phyloP scores from a whole-genome alignment of 2,329 filamentous ascomycete species.

The Knufia petricola region DNA sequence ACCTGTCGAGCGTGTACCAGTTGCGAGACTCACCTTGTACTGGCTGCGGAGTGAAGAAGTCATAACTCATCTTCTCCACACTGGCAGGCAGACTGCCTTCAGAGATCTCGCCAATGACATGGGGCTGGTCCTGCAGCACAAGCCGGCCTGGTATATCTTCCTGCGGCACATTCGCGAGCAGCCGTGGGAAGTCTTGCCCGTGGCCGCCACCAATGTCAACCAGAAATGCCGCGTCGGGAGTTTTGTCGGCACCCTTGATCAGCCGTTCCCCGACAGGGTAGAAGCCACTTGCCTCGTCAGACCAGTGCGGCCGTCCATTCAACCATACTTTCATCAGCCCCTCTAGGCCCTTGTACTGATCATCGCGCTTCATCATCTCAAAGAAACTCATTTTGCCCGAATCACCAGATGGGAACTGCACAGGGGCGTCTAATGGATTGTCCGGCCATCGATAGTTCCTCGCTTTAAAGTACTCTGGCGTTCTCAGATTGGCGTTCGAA shows the following conservation, averaged over 20 bases:
- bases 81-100: constrained; percentile 13
- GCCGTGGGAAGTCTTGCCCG: constrained; percentile 21
- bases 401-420: constrained; percentile 18
- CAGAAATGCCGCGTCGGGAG: constrained; percentile 23
- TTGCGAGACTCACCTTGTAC: constrained; percentile 16
- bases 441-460: constrained; percentile 10
- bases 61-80: constrained; percentile 15
- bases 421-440: constrained; percentile 15
- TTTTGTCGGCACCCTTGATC: constrained; percentile 17
- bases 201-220: constrained; percentile 24
- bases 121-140: constrained; percentile 22
- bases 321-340: constrained; percentile 23
- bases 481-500: constrained; percentile 12
- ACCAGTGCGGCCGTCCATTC: constrained; percentile 26
- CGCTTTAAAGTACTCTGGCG: constrained; percentile 18
- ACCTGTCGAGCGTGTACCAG: neutral
- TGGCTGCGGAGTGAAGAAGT: constrained; percentile 23
- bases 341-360: constrained; percentile 17
- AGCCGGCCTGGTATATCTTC: constrained; percentile 16
- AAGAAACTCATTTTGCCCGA: constrained; percentile 14
- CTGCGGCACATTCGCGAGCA: constrained; percentile 11
- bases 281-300: constrained; percentile 24
- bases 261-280: constrained; percentile 22
- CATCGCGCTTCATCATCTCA: constrained; percentile 16
- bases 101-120: constrained; percentile 18